Evolutionary conservation across 2,329 filamentous ascomycete genomes (phyloP).

Genomic region (Gaeumannomyces tritici): DNA sequence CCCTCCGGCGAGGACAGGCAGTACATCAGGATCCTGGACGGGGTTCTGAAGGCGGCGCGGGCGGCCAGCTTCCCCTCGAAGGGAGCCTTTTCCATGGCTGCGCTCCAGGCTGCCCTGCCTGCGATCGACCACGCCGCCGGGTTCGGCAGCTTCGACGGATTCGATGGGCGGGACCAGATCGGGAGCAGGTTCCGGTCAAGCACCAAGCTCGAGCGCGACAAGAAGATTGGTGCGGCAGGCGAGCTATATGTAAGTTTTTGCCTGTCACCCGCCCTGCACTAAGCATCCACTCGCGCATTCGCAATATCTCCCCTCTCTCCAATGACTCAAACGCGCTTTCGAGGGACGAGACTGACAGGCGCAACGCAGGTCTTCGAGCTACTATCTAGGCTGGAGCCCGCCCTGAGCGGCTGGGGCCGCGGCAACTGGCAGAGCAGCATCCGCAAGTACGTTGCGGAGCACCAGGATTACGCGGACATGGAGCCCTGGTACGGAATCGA

Average conservation of each 20-base stretch:
- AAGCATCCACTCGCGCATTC: background rate
- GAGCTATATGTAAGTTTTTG: slow-evolving; percentile 11
- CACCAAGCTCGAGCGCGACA: slow-evolving; percentile 2
- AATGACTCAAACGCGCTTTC: background rate
- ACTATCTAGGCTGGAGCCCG: slow-evolving; percentile 17
- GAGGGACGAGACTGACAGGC: background rate
- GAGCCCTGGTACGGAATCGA: slow-evolving; percentile 27
- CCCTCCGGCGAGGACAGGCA: background rate
- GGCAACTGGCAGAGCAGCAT: slow-evolving; percentile 40
- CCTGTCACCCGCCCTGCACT: too few relatives aligned
- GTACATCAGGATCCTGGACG: slow-evolving; percentile 6
- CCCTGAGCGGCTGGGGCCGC: slow-evolving; percentile 22
- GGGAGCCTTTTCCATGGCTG: background rate
- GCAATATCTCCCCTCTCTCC: background rate
- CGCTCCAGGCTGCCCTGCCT: background rate
- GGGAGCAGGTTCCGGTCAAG: background rate
- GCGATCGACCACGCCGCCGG: background rate
- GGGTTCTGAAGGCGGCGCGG: slow-evolving; percentile 5
- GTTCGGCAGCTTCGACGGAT: background rate
- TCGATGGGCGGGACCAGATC: background rate
- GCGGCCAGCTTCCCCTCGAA: background rate
- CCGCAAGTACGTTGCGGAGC: slow-evolving; percentile 25
- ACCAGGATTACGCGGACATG: slow-evolving; percentile 30
- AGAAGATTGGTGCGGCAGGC: slow-evolving; percentile 12
- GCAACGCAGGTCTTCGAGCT: slow-evolving; percentile 30